Evolutionary conservation across 345 rosid genomes (phyloP).

Genomic region (Litchi chinensis): DNA sequence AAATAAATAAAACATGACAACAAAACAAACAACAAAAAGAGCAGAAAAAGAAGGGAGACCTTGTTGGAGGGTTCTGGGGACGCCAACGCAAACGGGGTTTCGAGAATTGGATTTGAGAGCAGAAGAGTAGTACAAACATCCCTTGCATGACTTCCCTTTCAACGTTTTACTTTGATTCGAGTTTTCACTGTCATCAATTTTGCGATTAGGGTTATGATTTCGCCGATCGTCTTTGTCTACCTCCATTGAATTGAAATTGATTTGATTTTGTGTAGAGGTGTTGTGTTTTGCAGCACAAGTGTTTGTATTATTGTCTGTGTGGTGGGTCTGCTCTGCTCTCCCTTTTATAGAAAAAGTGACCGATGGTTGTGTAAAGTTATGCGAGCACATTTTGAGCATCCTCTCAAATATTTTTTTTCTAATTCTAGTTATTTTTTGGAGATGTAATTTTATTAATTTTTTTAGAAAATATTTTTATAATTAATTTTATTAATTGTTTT

Average conservation of each 20-base stretch:
- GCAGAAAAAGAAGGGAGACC: slow-evolving; percentile 22
- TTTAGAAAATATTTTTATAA: too few species aligned
- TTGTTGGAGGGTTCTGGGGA: slow-evolving; percentile 41
- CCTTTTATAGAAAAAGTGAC: too few species aligned
- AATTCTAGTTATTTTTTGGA: too few species aligned
- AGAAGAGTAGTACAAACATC: slow-evolving; percentile 48
- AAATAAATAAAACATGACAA: neutral
- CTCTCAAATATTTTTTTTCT: too few species aligned
- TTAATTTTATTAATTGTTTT: too few species aligned
- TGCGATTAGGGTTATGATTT: slow-evolving; percentile 23
- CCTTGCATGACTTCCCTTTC: slow-evolving; percentile 52
- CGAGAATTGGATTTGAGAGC: slow-evolving; percentile 37
- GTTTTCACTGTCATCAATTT: neutral
- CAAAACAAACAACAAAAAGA: neutral
- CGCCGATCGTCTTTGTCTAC: slow-evolving; percentile 18
- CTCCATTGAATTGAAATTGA: slow-evolving; percentile 8
- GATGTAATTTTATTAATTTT: too few species aligned
- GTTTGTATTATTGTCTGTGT: too few species aligned
- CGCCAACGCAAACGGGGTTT: slow-evolving; percentile 48
- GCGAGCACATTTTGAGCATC: too few species aligned
- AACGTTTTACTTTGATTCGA: slow-evolving; percentile 12
- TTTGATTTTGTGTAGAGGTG: too few species aligned
- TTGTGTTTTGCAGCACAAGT: neutral
- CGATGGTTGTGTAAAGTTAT: too few species aligned
- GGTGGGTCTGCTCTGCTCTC: too few species aligned